These are phyloP conservation scores for Larix sibirica DNA, from an alignment of 83 land plant species.

Conservation along the genomic window DNA sequence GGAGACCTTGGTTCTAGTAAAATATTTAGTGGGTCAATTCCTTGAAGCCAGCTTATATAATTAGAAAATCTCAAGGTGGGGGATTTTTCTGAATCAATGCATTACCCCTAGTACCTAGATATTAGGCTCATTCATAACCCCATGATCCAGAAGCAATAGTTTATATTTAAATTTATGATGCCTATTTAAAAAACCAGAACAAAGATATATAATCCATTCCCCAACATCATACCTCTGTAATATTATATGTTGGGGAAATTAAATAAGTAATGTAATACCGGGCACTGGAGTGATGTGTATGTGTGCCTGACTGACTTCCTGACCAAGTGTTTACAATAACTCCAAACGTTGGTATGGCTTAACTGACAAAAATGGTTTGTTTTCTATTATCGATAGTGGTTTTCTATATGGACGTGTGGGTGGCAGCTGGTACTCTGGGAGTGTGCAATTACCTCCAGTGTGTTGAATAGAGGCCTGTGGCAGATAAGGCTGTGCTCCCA, in stretches of 20 bases:
- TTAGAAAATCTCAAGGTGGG: conserved; percentile 12
- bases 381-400: not conserved
- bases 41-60: not conserved
- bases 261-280: not conserved
- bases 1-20: conserved; percentile 6
- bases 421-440: conserved; percentile 15
- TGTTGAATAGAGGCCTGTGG: conserved; percentile 3
- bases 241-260: conserved; percentile 1
- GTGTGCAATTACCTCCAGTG: conserved; percentile 3
- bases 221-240: conserved; percentile 1
- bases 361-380: not conserved
- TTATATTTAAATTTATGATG: no score
- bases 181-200: conserved; percentile 1
- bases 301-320: no score
- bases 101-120: not conserved
- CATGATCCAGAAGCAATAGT: conserved; percentile 4
- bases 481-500: conserved; percentile 15
- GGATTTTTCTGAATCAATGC: not conserved
- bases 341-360: conserved; percentile 3
- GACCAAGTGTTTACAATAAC: not conserved
- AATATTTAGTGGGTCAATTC: conserved; percentile 1
- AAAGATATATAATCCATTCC: conserved; percentile 1
- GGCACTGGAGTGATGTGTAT: not conserved
- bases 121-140: not conserved
- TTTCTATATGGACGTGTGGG: no score